Evolutionary conservation across 1,284 basidiomycete genomes (phyloP).

Genomic region (Marasmius oreades): DNA sequence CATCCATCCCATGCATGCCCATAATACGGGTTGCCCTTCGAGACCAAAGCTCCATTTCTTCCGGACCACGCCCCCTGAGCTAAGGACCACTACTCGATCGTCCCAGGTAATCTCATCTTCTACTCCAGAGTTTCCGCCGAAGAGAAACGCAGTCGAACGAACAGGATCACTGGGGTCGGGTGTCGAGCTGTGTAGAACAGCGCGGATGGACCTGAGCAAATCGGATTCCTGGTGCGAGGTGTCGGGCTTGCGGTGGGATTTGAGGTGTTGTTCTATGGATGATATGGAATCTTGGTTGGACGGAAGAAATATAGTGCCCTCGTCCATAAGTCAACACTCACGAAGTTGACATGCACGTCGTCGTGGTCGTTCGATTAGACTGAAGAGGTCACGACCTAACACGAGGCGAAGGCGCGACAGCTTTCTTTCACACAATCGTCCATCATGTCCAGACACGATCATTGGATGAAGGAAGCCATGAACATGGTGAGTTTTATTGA

Average conservation of each 20-base stretch:
- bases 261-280: conserved; percentile 1
- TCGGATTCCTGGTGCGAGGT: conserved; percentile 30
- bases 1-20: conserved; percentile 74
- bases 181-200: conserved; percentile 47
- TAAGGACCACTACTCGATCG: conserved; percentile 62
- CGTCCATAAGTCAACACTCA: background rate
- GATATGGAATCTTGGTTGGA: background rate
- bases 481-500: conserved; percentile 36
- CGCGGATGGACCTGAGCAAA: conserved; percentile 48
- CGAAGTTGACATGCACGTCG: background rate
- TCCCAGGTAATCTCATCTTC: conserved; percentile 72
- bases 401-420: background rate
- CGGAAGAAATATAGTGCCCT: background rate
- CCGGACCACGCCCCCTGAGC: conserved; percentile 64
- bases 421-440: background rate
- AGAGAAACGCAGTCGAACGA: conserved; percentile 35
- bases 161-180: conserved; percentile 34
- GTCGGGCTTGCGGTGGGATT: background rate
- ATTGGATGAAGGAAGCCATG: conserved; percentile 57
- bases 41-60: conserved; percentile 74
- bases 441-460: conserved; percentile 22
- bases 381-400: background rate
- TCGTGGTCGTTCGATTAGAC: background rate
- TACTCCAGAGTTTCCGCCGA: conserved; percentile 31
- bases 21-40: conserved; percentile 70